Conservation (phyloP, 768 basidiomycete genomes). For the Tricholoma matsutake region DNA sequence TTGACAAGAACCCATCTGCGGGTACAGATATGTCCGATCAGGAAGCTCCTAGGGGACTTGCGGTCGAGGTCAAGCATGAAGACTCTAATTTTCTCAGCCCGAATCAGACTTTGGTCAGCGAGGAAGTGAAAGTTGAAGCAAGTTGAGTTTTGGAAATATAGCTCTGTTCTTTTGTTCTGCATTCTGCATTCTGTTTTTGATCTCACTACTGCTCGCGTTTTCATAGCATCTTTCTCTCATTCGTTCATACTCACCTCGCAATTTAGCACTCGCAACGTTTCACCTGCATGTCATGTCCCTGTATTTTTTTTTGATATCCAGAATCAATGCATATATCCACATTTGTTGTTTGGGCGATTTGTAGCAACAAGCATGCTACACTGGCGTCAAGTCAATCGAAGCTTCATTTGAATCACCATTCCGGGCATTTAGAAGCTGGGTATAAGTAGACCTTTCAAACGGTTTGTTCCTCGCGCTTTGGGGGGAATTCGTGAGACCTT, state of each 20-base stretch:
- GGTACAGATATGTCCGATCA: not conserved
- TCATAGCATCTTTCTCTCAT: not conserved
- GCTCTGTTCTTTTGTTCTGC: not conserved
- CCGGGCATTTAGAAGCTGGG: too few relatives aligned
- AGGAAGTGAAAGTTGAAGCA: not conserved
- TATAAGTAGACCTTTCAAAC: not conserved
- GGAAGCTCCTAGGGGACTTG: conserved; percentile 1
- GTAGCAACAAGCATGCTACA: not conserved
- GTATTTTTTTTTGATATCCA: not conserved
- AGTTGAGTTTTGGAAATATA: not conserved
- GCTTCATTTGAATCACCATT: not conserved
- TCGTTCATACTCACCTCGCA: not conserved
- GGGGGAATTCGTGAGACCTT: too few relatives aligned
- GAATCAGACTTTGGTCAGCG: not conserved
- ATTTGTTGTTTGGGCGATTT: not conserved
- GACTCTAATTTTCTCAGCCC: not conserved
- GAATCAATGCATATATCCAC: not conserved
- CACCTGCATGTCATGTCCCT: conserved; percentile 1
- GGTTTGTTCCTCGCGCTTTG: too few relatives aligned
- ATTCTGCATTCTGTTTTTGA: not conserved
- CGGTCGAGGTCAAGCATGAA: conserved; percentile 4
- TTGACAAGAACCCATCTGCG: not conserved
- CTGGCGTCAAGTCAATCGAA: not conserved
- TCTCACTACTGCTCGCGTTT: not conserved
- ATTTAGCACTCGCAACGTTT: not conserved